A percentile compares a stretch with the other conserved stretches of the same genome.
These are phyloP conservation scores for Penicillium pancosmium DNA, from an alignment of 495 filamentous ascomycete species.

Conservation along the genomic window DNA sequence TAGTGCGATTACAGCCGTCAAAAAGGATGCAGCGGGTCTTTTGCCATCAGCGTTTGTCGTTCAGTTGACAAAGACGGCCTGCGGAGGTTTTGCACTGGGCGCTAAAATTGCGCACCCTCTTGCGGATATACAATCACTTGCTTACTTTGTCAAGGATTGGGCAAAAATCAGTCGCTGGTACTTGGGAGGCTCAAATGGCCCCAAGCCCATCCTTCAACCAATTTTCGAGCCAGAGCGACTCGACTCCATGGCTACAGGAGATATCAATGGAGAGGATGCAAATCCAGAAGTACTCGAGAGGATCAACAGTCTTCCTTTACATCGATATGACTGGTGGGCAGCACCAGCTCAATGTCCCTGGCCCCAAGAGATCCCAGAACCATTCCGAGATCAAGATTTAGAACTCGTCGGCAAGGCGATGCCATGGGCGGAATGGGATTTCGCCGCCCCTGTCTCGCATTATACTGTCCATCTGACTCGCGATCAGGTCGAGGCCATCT, in stretches of 20 bases:
- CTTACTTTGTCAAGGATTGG: slow-evolving; percentile 51
- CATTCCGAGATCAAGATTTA: slow-evolving; percentile 16
- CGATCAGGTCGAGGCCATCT: slow-evolving; percentile 21
- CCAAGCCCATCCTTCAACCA: slow-evolving; percentile 15
- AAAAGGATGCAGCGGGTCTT: slow-evolving; percentile 4
- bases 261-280: slow-evolving; percentile 29
- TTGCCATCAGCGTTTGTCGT: slow-evolving; percentile 35
- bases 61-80: slow-evolving; percentile 42
- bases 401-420: slow-evolving; percentile 20
- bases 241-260: slow-evolving; percentile 30
- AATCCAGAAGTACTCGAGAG: slow-evolving; percentile 21
- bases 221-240: slow-evolving; percentile 33
- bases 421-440: slow-evolving; percentile 34
- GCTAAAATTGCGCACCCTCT: slow-evolving; percentile 49
- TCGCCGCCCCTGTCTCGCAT: slow-evolving; percentile 20
- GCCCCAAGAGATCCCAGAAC: slow-evolving; percentile 16
- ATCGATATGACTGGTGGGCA: slow-evolving; percentile 41
- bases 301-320: slow-evolving; percentile 24
- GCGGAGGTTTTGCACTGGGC: slow-evolving; percentile 45
- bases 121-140: slow-evolving; percentile 50
- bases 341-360: slow-evolving; percentile 15
- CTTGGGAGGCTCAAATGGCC: neutral
- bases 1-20: slow-evolving; percentile 5
- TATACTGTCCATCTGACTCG: slow-evolving; percentile 28
- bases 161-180: slow-evolving; percentile 29